A percentile compares a stretch with the other conserved stretches of the same genome.
These are phyloP conservation scores for Candida fluviatilis DNA, from an alignment of 805 yeast genomes.

Conservation along the genomic window DNA sequence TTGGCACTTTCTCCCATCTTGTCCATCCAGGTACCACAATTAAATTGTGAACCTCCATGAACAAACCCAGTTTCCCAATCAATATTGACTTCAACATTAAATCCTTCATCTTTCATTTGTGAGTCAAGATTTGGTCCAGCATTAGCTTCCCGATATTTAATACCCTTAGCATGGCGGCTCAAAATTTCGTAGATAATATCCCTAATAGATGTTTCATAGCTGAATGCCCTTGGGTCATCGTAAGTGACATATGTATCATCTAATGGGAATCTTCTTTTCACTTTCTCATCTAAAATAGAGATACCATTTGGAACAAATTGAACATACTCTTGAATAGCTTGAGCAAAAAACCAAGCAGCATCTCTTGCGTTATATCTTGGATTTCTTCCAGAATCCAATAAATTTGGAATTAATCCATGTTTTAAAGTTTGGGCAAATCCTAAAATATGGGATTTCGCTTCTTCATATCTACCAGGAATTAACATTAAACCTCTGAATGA, in stretches of 20 bases:
- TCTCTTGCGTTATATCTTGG: slow-evolving; percentile 96
- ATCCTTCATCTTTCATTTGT: slow-evolving; percentile 91
- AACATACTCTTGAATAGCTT: slow-evolving; percentile 83
- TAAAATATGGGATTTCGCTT: slow-evolving; percentile 76
- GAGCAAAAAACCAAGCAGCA: slow-evolving; percentile 93
- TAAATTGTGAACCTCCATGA: slow-evolving; percentile 86
- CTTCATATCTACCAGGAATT: slow-evolving; percentile 72
- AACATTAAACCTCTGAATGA: slow-evolving; percentile 78
- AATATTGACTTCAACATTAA: slow-evolving; percentile 72
- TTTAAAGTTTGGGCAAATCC: slow-evolving; percentile 88
- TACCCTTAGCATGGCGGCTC: slow-evolving; percentile 84
- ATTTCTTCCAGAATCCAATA: slow-evolving; percentile 87
- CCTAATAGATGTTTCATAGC: slow-evolving; percentile 61
- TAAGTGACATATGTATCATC: slow-evolving; percentile 74
- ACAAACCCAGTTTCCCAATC: slow-evolving; percentile 89
- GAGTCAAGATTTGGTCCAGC: slow-evolving; percentile 87
- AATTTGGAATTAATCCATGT: slow-evolving; percentile 92
- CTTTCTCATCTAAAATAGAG: slow-evolving; percentile 62
- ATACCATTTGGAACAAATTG: slow-evolving; percentile 64
- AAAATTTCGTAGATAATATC: slow-evolving; percentile 82
- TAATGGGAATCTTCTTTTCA: slow-evolving; percentile 80
- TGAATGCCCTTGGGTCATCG: slow-evolving; percentile 73
- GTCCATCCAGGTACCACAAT: slow-evolving; percentile 99
- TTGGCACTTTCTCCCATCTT: slow-evolving; percentile 93
- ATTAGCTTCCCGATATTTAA: slow-evolving; percentile 87